Percentiles rank a stretch among this genome's conserved stretches.
Conservation (phyloP, 257 asterid genomes). For the Solanum phureja region DNA sequence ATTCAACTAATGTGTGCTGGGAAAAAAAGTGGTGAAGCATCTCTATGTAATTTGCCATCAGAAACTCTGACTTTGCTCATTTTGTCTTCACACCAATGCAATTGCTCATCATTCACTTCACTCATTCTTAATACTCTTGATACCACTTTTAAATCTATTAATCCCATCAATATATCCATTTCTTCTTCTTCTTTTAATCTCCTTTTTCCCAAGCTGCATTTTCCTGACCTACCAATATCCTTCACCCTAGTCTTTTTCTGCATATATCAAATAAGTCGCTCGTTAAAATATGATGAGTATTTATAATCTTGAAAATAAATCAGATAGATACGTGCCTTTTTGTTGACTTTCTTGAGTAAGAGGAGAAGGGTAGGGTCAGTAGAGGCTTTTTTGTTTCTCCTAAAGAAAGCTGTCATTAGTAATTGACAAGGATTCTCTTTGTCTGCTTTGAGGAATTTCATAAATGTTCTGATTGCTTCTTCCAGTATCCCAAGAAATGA, state of each 20-base stretch:
- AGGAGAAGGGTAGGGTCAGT: conserved; percentile 54
- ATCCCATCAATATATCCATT: conserved; percentile 62
- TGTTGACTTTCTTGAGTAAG: conserved; percentile 60
- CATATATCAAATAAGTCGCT: background rate
- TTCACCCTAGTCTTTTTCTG: conserved; percentile 58
- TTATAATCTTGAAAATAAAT: background rate
- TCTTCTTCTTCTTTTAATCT: conserved; percentile 41
- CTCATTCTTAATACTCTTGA: conserved; percentile 77
- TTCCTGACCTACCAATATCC: conserved; percentile 43
- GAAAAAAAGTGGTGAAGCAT: conserved; percentile 81
- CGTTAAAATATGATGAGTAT: background rate
- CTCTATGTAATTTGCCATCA: conserved; percentile 73
- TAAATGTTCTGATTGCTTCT: conserved; percentile 74
- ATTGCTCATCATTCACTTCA: conserved; percentile 53
- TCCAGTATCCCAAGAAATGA: conserved; percentile 63
- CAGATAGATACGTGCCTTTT: conserved; percentile 31
- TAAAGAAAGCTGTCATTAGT: conserved; percentile 42
- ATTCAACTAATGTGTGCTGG: conserved; percentile 35
- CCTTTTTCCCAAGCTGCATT: conserved; percentile 36
- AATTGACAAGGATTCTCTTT: conserved; percentile 49
- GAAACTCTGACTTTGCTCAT: conserved; percentile 75
- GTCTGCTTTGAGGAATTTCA: conserved; percentile 77
- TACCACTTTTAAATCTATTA: conserved; percentile 67
- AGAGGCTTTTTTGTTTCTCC: conserved; percentile 42
- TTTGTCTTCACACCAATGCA: conserved; percentile 91